Evolutionary conservation across 1,139 yeast species (phyloP).

Genomic region (Pichia sp.): DNA sequence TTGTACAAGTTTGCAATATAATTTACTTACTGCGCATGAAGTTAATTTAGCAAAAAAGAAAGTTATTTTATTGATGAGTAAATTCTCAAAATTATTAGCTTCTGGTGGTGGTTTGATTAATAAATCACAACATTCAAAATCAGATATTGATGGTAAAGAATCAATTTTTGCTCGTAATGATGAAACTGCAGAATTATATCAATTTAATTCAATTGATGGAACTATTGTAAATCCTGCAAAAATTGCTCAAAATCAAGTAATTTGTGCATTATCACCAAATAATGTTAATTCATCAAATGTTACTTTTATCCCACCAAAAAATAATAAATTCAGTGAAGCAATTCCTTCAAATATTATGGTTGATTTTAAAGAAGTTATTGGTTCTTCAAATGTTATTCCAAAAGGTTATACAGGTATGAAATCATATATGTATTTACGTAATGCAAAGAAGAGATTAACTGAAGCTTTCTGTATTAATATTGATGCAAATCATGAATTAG

Average conservation of each 20-base stretch:
- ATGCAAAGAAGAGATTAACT: slow-evolving; percentile 58
- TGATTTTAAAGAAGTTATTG: slow-evolving; percentile 68
- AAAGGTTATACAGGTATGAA: slow-evolving; percentile 66
- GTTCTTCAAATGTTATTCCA: slow-evolving; percentile 56
- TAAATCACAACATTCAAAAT: slow-evolving; percentile 28
- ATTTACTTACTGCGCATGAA: slow-evolving; percentile 58
- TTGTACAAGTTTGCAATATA: slow-evolving; percentile 51
- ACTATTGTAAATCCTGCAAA: slow-evolving; percentile 38
- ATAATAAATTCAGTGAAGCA: slow-evolving; percentile 42
- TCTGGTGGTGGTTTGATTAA: slow-evolving; percentile 33
- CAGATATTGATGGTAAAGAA: slow-evolving; percentile 71
- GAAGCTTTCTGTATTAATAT: slow-evolving; percentile 76
- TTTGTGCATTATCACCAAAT: slow-evolving; percentile 67
- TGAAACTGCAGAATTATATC: slow-evolving; percentile 55
- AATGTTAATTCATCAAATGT: slow-evolving; percentile 48
- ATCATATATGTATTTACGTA: slow-evolving; percentile 69
- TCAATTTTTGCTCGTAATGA: slow-evolving; percentile 62
- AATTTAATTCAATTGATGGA: slow-evolving; percentile 30
- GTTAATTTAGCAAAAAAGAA: slow-evolving; percentile 47
- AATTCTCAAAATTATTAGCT: slow-evolving; percentile 61
- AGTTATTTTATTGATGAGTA: slow-evolving; percentile 55
- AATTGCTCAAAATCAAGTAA: slow-evolving; percentile 62
- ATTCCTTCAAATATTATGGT: slow-evolving; percentile 74
- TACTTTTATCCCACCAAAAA: slow-evolving; percentile 39
- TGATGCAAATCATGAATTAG: slow-evolving; percentile 51